A percentile compares a stretch with the other conserved stretches of the same genome.
phyloP scores from a whole-genome alignment of 1,284 basidiomycete genomes.

The Wallemia hederae region DNA sequence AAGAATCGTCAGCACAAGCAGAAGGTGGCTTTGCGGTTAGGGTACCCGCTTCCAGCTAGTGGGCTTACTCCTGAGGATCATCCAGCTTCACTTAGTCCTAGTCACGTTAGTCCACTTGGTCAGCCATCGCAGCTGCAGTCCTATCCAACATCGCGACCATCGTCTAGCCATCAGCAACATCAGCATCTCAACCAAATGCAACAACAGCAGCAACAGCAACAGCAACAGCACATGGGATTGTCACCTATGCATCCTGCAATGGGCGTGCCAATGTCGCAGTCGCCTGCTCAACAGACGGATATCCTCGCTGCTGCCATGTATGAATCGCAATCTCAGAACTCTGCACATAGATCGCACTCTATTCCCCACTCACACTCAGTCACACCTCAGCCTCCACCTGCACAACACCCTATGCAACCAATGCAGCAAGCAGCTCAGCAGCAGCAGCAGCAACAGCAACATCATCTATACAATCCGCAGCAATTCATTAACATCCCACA shows the following conservation, averaged over 20 bases:
- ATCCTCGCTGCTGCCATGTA: background rate
- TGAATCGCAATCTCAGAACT: background rate
- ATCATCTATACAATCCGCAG: background rate
- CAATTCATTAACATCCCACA: background rate
- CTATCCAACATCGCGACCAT: background rate
- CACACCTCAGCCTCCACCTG: no score
- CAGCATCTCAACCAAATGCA: no score
- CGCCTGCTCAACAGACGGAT: background rate
- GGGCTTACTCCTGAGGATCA: background rate
- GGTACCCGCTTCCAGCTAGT: background rate
- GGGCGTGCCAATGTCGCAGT: background rate
- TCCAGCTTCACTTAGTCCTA: background rate
- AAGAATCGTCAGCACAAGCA: conserved; percentile 38
- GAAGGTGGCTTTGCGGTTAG: conserved; percentile 22
- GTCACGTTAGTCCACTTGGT: background rate
- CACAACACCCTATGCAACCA: background rate
- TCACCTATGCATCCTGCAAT: background rate
- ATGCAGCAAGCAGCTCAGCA: background rate
- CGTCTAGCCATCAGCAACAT: no score
- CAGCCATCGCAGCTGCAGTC: background rate
- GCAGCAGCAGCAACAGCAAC: background rate
- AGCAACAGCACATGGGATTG: no score
- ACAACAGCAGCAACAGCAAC: no score
- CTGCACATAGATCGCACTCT: no score
- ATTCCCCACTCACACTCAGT: no score